Evolutionary conservation across 352 stramenopile species (phyloP), one percentile per base, ranked within the genome.

Genomic region (Globisporangium abappressorium): DNA sequence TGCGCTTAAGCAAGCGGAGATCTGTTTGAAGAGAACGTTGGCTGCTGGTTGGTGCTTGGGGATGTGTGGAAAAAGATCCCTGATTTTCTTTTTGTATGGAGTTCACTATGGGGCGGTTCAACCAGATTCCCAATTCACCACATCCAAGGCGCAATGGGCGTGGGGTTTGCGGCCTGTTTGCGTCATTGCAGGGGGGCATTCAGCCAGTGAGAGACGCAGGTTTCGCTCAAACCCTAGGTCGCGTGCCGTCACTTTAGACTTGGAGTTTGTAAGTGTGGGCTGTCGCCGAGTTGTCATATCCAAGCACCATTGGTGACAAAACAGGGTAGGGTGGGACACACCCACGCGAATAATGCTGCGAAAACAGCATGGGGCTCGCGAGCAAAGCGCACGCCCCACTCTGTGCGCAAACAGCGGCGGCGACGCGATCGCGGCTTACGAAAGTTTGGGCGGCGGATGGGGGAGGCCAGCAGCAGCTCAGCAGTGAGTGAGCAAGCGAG

Each of bases 101-200:
- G 6, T 62, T 62, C 33, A 62, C 20, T 62, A 62, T 62, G n/a
- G 5, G 33, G 56, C n/a, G 33, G 12, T 11, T 47, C 33, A 22
- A 26, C 22, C 53, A 30, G 22, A 18, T 57, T 33, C 28, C 5
- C 20, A 22, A 20, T 24, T 18, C 18, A 54, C 38, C 38, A 46
- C 38, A 46, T 46, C 38, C 38, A 15, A 46, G 15, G 38, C 38
- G 24, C n/a, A 56, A 33, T 5, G 14, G 49, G 2, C 7, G 15
- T 14, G 18, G 8, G 56, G 56, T 24, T 62, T 62, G 18, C 11
- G 0, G 5, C 1, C 56, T 62, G 56, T 62, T 62, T 62, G 49
- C 56, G 56, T 62, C 56, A 62, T 62, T 62, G 56, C 20, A 51
- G 9, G 22, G 14, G 56, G 56, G 56, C 56, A 62, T 62, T 62